Percentiles rank a stretch among this genome's conserved stretches.
phyloP scores from a whole-genome alignment of 257 asterid genomes.

The Echium plantagineum region DNA sequence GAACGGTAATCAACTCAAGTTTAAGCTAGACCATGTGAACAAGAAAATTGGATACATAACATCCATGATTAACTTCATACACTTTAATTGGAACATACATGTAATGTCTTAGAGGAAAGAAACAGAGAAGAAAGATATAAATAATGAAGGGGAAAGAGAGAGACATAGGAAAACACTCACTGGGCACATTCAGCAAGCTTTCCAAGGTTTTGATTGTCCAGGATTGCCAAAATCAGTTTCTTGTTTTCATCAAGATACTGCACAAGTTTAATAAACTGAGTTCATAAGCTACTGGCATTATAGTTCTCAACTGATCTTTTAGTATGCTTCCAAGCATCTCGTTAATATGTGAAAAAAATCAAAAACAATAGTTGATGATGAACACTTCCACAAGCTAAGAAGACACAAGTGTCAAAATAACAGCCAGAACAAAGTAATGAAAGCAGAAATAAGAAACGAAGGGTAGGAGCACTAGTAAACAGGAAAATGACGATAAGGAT shows the following conservation, averaged over 20 bases:
- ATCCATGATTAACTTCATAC: not conserved
- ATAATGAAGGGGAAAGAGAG: not conserved
- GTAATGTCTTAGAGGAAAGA: not conserved
- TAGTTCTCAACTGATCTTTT: not conserved
- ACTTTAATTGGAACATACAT: no score
- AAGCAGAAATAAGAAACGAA: not conserved
- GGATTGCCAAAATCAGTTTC: constrained; percentile 78
- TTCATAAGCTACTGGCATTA: not conserved
- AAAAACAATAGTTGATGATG: not conserved
- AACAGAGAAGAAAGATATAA: not conserved
- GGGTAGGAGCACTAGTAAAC: not conserved
- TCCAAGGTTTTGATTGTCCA: constrained; percentile 95
- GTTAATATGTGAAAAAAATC: not conserved
- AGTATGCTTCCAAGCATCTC: not conserved
- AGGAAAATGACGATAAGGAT: no score
- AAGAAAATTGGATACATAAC: not conserved
- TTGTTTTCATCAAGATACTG: constrained; percentile 98
- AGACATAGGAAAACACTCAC: constrained; percentile 33
- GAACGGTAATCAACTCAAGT: not conserved
- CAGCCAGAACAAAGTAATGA: not conserved
- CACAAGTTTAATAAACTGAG: constrained; percentile 8
- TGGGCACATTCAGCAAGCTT: constrained; percentile 93
- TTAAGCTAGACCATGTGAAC: not conserved
- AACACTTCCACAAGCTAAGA: not conserved
- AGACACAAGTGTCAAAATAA: not conserved